Conservation (phyloP, 257 asterid species). For the Solanum raphanifolium region DNA sequence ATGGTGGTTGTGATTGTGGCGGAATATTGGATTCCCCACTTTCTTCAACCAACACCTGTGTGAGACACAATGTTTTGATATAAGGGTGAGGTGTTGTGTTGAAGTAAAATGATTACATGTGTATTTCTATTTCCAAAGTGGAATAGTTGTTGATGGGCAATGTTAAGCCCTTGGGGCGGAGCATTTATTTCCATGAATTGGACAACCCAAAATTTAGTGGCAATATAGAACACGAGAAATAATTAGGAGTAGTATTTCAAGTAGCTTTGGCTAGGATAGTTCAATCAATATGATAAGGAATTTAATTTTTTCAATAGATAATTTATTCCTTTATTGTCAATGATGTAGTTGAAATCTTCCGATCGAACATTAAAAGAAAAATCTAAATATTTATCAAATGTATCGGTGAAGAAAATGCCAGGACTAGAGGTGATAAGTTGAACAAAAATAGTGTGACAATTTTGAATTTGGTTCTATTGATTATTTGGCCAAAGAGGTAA, state of each 20-base stretch:
- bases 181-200: background rate
- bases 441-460: too few relatives aligned
- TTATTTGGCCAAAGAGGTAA: too few relatives aligned
- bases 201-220: background rate
- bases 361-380: background rate
- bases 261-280: background rate
- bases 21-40: too few relatives aligned
- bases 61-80: too few relatives aligned
- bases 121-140: too few relatives aligned
- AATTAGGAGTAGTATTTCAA: background rate
- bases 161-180: background rate
- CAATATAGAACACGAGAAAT: background rate
- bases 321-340: background rate
- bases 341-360: background rate
- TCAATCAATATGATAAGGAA: background rate
- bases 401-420: background rate
- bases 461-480: too few relatives aligned
- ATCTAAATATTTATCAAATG: too few relatives aligned
- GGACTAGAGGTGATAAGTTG: background rate
- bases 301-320: background rate
- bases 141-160: background rate
- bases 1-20: background rate
- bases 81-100: too few relatives aligned
- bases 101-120: too few relatives aligned
- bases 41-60: too few relatives aligned